phyloP scores from a whole-genome alignment of 768 basidiomycete species.

The Serpula lacrymans region DNA sequence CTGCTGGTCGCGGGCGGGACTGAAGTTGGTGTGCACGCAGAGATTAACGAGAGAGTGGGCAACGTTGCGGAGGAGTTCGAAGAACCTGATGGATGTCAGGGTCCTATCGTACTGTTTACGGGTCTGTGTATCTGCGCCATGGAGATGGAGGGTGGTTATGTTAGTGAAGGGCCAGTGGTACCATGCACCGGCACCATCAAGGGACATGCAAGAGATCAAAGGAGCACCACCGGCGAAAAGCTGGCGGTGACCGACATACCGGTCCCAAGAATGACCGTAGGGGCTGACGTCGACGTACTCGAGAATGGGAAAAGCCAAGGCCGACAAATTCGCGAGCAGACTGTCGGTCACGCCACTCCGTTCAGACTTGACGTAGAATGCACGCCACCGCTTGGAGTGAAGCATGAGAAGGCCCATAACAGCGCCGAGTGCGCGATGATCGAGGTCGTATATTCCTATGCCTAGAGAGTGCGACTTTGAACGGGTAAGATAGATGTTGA shows the following conservation, averaged over 20 bases:
- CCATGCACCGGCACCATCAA: not conserved
- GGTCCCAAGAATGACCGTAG: not conserved
- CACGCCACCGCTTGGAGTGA: not conserved
- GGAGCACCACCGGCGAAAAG: not conserved
- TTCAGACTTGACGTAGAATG: not conserved
- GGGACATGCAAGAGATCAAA: not conserved
- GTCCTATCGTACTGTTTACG: not conserved
- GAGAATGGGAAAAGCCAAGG: not conserved
- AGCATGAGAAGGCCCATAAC: not conserved
- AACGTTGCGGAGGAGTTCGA: not conserved
- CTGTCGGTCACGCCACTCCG: not conserved
- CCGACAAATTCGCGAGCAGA: not conserved
- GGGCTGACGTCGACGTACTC: not conserved
- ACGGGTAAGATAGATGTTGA: slow-evolving; percentile 31
- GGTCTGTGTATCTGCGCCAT: too few relatives aligned
- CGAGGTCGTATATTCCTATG: slow-evolving; percentile 15
- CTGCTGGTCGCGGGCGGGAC: not conserved
- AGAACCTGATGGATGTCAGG: too few relatives aligned
- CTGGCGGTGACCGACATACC: not conserved
- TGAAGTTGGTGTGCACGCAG: not conserved
- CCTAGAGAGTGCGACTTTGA: slow-evolving; percentile 31
- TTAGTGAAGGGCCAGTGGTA: not conserved
- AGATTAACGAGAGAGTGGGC: not conserved
- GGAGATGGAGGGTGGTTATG: not conserved
- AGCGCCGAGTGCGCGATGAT: not conserved